Base-by-base conservation (phyloP, 257 asterid genomes). In the Salvia splendens region DNA sequence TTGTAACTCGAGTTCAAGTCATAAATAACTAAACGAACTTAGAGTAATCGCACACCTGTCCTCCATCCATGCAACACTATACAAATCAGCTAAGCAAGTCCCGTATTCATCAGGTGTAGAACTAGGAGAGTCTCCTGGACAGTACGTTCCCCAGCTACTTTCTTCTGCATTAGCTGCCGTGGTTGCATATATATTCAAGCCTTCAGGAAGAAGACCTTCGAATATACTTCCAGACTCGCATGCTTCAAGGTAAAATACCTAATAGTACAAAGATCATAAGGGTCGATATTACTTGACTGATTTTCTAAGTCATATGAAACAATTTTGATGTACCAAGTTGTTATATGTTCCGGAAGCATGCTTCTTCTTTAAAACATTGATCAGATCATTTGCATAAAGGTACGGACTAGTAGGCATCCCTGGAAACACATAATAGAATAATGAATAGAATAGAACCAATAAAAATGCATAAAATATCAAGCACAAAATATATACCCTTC, bases 11-110 rank as follows among this genome's bases (percentile, higher is more conserved):
- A 46, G 8, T 54, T 16, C 60, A 15, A 3, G 53, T 36, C 11
- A 32, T 32, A 38, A 56, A 17, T 14, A 28, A 46, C 12, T 20
- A 16, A 61, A 10, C 41, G 5, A 62, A 53, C 64, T 74, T 9
- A 61, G 69, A 58, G 70, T 58, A 51, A n/a, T 5, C 16, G 65
- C 75, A 67, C 79, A 87, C 99, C 99, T 85, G 82, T 94, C 99
- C 72, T 94, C 99, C 97, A 94, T 91, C 99, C 99, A 94, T 68
- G 99, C 86, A 78, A 94, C 84, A 71, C 97, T 91, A 45, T 94
- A 94, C 75, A 91, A 79, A 78, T 94, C 99, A 49, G 97, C 97
- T 66, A 94, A 76, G 83, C 99, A 94, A 46, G 99, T 91, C 45
- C 80, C 89, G 32, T 87, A 91, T 79, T 87, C 97, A 1, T 87